Base-by-base conservation (phyloP, 176 grass and related monocot genomes). In the Carex littledalei region DNA sequence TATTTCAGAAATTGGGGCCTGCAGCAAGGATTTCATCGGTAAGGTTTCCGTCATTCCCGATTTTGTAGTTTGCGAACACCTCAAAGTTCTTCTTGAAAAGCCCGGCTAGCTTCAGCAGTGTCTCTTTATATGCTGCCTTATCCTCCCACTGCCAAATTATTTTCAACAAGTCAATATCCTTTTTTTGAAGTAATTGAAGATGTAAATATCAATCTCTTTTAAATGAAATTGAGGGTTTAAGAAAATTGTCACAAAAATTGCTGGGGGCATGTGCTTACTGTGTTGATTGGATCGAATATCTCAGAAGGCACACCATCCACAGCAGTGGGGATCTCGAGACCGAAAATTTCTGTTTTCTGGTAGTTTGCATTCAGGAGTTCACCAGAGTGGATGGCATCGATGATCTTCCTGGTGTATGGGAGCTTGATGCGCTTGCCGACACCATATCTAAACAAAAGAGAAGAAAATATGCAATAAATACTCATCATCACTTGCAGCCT, bases 11-110 rank as follows among this genome's bases (percentile, higher is more conserved):
- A 86, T 87, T 95, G 80, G 96, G 96, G 50, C 96, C 96, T 20
- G 96, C 96, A 4, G 91, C 91, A 72, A 99, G 91, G 88, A 99
- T 99, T 86, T 99, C 90, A 41, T 99, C 91, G 2, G 96, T 95
- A 9, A 99, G 90, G 81, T 60, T 89, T 67, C 88, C 63, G 72
- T 91, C 90, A 3, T 90, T 83, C 9, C 93, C 96, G 16, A 99
- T 95, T 88, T 89, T 95, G 72, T 95, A 90, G 87, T 15, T 95
- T 31, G 93, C 85, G 37, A 99, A 99, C 87, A 99, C 96, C 91
- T 93, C 96, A 69, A 99, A 99, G 88, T 99, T 99, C 13, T 95
- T 95, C 87, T 89, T 93, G 87, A 99, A 99, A 67, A 99, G 87
- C 5, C 96, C 91, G 12, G 88, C 96, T 54, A 99, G 89, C 88